Evolutionary conservation across 495 filamentous ascomycete genomes (phyloP).

Genomic region (Penicillium odoratum): DNA sequence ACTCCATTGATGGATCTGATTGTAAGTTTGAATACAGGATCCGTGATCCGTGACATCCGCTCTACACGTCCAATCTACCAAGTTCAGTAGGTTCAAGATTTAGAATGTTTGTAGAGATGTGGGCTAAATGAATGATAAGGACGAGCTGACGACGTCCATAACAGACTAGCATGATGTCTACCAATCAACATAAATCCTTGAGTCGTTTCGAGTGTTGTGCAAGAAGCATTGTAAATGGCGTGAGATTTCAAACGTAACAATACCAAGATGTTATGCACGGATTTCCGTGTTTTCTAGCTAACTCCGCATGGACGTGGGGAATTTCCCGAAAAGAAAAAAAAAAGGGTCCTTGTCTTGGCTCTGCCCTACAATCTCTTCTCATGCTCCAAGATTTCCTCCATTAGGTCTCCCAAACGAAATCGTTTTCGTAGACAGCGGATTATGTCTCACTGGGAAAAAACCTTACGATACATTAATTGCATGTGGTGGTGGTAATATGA

Average conservation of each 20-base stretch:
- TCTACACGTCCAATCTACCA: too few relatives aligned
- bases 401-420: background rate
- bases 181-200: background rate
- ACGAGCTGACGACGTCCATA: background rate
- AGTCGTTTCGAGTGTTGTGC: background rate
- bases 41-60: too few relatives aligned
- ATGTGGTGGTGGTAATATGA: conserved; percentile 8
- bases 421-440: conserved; percentile 2
- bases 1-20: too few relatives aligned
- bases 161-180: background rate
- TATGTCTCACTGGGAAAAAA: background rate
- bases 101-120: too few relatives aligned
- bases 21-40: too few relatives aligned
- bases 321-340: background rate
- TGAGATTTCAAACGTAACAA: conserved; percentile 1
- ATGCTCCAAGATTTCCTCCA: background rate
- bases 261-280: background rate
- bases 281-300: too few relatives aligned
- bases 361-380: background rate
- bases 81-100: too few relatives aligned
- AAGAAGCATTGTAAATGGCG: background rate
- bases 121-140: background rate
- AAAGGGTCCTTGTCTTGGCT: background rate
- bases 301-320: background rate
- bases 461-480: conserved; percentile 1